These are phyloP conservation scores for Scutellaria galericulata DNA, from an alignment of 257 asterid species.

Conservation along the genomic window DNA sequence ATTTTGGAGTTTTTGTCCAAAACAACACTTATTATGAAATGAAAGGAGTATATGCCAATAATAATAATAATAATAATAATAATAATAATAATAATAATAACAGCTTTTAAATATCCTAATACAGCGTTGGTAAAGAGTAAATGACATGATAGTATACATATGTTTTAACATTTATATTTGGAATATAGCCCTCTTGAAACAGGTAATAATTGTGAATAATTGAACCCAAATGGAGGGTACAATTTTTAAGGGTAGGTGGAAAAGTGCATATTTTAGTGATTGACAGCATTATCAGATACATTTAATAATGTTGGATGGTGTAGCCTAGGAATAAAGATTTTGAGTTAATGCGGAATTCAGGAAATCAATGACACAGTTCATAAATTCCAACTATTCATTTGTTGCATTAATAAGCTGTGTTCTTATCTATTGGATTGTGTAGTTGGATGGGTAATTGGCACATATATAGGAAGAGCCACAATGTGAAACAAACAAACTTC, in stretches of 20 bases:
- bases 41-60: too few relatives aligned
- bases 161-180: background rate
- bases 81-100: too few relatives aligned
- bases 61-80: too few relatives aligned
- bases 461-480: too few relatives aligned
- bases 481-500: too few relatives aligned
- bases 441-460: too few relatives aligned
- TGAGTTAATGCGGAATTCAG: background rate
- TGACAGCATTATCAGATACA: constrained; percentile 15
- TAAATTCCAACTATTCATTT: constrained; percentile 25
- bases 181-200: background rate
- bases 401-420: background rate
- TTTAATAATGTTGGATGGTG: constrained; percentile 36
- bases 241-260: background rate
- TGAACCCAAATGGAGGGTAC: background rate
- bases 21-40: too few relatives aligned
- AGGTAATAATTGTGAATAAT: background rate
- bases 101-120: too few relatives aligned
- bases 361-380: background rate
- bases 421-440: too few relatives aligned
- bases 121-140: too few relatives aligned
- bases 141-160: too few relatives aligned
- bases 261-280: constrained; percentile 10
- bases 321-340: constrained; percentile 23
- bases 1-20: too few relatives aligned